phyloP scores from a whole-genome alignment of 2,329 filamentous ascomycete species.

The Peltaster fructicola region DNA sequence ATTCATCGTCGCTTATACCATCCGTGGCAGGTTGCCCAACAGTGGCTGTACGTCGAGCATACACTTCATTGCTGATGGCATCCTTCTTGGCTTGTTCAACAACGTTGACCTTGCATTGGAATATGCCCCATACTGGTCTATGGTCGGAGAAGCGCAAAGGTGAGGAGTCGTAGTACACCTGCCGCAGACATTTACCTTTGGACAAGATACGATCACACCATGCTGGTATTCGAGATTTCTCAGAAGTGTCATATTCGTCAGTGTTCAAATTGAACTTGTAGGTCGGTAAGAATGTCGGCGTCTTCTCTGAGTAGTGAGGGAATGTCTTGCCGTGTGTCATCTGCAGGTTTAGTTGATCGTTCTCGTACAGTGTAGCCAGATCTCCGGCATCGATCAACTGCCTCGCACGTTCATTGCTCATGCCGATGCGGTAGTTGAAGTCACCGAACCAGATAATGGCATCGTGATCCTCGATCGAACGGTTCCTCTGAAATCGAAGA shows the following conservation, averaged over 20 bases:
- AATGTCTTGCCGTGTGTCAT: conserved; percentile 89
- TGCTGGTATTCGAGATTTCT: conserved; percentile 85
- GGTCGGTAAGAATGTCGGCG: conserved; percentile 76
- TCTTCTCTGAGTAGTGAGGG: conserved; percentile 76
- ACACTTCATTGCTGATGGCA: conserved; percentile 54
- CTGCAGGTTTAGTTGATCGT: conserved; percentile 89
- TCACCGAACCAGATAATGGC: conserved; percentile 90
- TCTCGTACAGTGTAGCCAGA: conserved; percentile 66
- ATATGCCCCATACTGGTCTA: conserved; percentile 81
- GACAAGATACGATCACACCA: conserved; percentile 92
- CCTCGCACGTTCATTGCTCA: conserved; percentile 61
- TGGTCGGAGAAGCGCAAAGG: conserved; percentile 85
- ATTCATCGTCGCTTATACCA: conserved; percentile 56
- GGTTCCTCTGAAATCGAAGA: conserved; percentile 75
- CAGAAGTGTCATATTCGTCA: conserved; percentile 82
- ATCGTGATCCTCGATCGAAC: conserved; percentile 80
- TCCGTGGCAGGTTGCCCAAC: conserved; percentile 44
- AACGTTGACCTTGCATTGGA: conserved; percentile 66
- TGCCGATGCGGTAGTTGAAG: conserved; percentile 93
- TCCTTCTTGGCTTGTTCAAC: conserved; percentile 61
- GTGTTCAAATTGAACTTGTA: conserved; percentile 89
- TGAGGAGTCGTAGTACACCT: conserved; percentile 66
- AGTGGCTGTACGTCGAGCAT: conserved; percentile 47
- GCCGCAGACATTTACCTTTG: conserved; percentile 67
- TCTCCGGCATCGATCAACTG: conserved; percentile 55